Evolutionary conservation across 345 rosid species (phyloP), one percentile per base, ranked within the genome.

Genomic region (Luvunga scandens): DNA sequence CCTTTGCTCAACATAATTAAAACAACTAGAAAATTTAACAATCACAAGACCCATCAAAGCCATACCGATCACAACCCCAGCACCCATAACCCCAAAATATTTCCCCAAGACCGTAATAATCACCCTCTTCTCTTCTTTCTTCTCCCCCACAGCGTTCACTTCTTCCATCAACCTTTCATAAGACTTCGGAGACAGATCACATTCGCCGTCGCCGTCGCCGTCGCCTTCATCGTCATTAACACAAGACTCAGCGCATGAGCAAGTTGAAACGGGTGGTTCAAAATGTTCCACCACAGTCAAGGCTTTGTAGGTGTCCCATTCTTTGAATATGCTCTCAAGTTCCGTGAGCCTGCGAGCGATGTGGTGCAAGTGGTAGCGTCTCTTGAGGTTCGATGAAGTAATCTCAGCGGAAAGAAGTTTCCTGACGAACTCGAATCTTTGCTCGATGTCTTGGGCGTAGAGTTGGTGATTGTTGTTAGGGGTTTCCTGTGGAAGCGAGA

Each of bases 341-440:
- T 83, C 85, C 1, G 66, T 2, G 5, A 87, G 60, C 69, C 86
- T 81, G 25, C 27, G 68, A 24, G 68, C 27, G 38, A 85, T 34
- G 53, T 76, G 82, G 38, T 21, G 74, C 83, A 85, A 79, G 76
- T 83, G 79, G 56, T 55, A 78, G 3, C 85, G 81, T 77, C 72
- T 83, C 12, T 57, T 24, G 1, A 89, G 85, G 63, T 50, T 68
- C 10, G 87, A 87, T 4, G 86, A 65, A n/a, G 50, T 45, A 45
- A 81, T 56, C 73, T 87, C 92, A 2, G 90, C 83, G 0, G 89
- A 81, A 22, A 89, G 42, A 13, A 87, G 83, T 48, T 61, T 87
- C 39, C 71, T 84, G 19, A 87, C 39, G 75, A 89, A 89, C 27
- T 67, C 56, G 69, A 87, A 75, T 2, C 84, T 66, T 36, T 85